Evolutionary conservation across 371 early-diverging fungal genomes (phyloP).

Genomic region (Mucor piriformis): DNA sequence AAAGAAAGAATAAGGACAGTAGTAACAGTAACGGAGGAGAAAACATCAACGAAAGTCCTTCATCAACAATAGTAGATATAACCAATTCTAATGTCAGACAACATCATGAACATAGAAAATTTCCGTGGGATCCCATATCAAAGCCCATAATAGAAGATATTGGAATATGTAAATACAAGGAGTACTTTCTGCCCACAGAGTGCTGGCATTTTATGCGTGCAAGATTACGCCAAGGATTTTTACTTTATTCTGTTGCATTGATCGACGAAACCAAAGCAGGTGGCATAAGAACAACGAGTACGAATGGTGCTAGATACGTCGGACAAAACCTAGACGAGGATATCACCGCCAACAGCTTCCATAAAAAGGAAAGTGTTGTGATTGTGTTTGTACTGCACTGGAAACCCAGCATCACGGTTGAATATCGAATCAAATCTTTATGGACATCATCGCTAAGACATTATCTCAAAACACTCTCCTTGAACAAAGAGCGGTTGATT

Average conservation of each 20-base stretch:
- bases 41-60: not conserved
- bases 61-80: not conserved
- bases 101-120: conserved; percentile 32
- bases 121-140: conserved; percentile 83
- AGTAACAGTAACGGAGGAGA: not conserved
- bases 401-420: conserved; percentile 86
- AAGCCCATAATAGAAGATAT: conserved; percentile 75
- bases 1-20: conserved; percentile 28
- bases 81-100: not conserved
- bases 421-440: conserved; percentile 72
- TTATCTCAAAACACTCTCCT: conserved; percentile 15
- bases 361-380: conserved; percentile 54
- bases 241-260: conserved; percentile 57
- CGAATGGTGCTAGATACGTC: conserved; percentile 1
- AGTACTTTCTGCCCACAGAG: conserved; percentile 68
- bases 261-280: conserved; percentile 26
- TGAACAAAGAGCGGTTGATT: conserved; percentile 6
- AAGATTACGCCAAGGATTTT: conserved; percentile 86
- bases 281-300: not conserved
- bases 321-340: not conserved
- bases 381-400: conserved; percentile 73
- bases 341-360: conserved; percentile 12
- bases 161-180: conserved; percentile 75
- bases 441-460: conserved; percentile 32
- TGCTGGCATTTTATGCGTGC: conserved; percentile 72